These are phyloP conservation scores for Eimeria brunetti DNA, from an alignment of 169 alveolate species.

Conservation along the genomic window DNA sequence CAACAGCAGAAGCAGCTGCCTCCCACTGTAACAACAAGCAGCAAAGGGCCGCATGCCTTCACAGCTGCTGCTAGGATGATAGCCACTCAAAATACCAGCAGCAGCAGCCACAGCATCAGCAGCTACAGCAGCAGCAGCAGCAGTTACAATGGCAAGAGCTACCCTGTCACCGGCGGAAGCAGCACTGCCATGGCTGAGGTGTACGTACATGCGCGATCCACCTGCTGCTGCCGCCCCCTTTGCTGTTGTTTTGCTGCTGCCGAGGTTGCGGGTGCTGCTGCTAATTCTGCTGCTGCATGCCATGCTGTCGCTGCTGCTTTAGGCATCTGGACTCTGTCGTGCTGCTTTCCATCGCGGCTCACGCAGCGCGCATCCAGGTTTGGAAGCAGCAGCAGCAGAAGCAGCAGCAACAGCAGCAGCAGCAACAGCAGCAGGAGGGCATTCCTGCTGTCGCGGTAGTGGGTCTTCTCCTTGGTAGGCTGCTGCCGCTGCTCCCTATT, in stretches of 20 bases:
- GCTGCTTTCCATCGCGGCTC: conserved; percentile 43
- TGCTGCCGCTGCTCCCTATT: neutral
- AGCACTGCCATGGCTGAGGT: conserved; percentile 9
- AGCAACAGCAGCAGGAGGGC: neutral
- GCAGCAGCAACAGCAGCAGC: conserved; percentile 25
- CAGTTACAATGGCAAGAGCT: neutral
- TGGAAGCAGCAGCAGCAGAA: conserved; percentile 39
- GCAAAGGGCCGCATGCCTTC: neutral
- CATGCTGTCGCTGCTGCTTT: neutral
- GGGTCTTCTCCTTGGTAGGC: conserved; percentile 43
- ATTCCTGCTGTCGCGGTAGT: neutral
- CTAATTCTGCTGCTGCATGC: neutral
- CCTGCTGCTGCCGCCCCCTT: neutral
- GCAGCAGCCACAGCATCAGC: neutral
- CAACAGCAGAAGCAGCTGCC: neutral
- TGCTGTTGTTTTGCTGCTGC: conserved; percentile 15
- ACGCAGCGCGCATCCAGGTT: conserved; percentile 37
- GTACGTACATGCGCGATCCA: neutral
- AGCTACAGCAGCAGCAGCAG: neutral
- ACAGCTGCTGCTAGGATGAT: conserved; percentile 37
- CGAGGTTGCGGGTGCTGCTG: neutral
- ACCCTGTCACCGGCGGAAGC: neutral
- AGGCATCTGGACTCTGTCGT: conserved; percentile 17
- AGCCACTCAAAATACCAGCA: neutral
- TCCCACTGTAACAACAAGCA: neutral